phyloP scores from a whole-genome alignment of 495 filamentous ascomycete species.

The Geopyxis carbonaria region DNA sequence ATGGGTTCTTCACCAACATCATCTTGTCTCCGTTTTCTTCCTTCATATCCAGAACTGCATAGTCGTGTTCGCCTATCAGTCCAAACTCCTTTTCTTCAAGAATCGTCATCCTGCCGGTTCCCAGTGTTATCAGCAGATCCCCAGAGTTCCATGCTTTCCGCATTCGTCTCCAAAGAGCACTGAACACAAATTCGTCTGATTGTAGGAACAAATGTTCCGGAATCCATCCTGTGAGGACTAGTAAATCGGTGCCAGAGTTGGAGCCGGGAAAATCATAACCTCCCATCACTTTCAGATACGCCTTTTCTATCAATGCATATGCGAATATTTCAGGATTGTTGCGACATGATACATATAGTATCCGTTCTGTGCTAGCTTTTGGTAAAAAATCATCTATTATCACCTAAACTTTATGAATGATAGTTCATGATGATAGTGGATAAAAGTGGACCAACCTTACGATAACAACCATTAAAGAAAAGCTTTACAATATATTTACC shows the following conservation, averaged over 20 bases:
- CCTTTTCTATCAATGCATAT: constrained; percentile 93
- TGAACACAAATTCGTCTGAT: constrained; percentile 53
- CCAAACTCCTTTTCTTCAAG: constrained; percentile 65
- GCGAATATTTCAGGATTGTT: constrained; percentile 60
- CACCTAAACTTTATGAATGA: constrained; percentile 30
- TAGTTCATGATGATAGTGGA: constrained; percentile 1
- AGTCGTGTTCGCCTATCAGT: constrained; percentile 78
- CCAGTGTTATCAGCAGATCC: constrained; percentile 75
- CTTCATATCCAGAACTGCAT: constrained; percentile 71
- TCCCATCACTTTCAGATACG: constrained; percentile 88
- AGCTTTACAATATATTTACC: constrained; percentile 86
- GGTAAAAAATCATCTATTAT: constrained; percentile 86
- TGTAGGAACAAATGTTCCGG: constrained; percentile 89
- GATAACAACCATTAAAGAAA: constrained; percentile 86
- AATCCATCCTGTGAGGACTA: constrained; percentile 86
- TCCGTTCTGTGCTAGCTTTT: constrained; percentile 49
- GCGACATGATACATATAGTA: constrained; percentile 76
- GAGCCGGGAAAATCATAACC: constrained; percentile 98
- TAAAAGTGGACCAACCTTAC: constrained; percentile 31
- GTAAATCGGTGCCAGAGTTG: constrained; percentile 87
- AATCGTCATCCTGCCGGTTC: constrained; percentile 61
- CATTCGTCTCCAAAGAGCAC: constrained; percentile 62
- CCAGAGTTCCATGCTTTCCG: constrained; percentile 55
- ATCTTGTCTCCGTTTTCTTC: constrained; percentile 43
- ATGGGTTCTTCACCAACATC: constrained; percentile 86